phyloP scores from a whole-genome alignment of 257 asterid species.

The Lavandula angustifolia region DNA sequence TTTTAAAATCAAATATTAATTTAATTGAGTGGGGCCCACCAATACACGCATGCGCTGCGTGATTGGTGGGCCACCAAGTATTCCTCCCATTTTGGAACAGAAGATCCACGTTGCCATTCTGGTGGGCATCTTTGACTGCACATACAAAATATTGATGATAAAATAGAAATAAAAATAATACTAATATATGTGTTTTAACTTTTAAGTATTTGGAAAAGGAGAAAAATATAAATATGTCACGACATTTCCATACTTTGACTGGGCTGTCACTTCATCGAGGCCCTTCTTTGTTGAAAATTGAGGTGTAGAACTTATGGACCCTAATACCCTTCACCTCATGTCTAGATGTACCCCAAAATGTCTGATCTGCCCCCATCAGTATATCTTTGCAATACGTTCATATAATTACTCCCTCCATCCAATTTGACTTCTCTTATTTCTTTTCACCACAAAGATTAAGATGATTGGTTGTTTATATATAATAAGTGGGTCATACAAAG shows the following conservation, averaged over 20 bases:
- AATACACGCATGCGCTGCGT: no score
- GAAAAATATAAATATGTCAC: conserved; percentile 9
- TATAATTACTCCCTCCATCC: no score
- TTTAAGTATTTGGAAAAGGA: background rate
- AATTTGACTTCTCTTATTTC: no score
- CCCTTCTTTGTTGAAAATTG: conserved; percentile 58
- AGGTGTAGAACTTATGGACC: conserved; percentile 28
- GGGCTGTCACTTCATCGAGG: conserved; percentile 56
- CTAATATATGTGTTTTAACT: background rate
- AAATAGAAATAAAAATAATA: background rate
- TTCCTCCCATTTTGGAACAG: no score
- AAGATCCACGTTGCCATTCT: no score
- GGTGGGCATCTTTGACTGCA: conserved; percentile 44
- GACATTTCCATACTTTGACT: conserved; percentile 52
- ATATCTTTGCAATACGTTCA: no score
- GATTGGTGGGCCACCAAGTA: no score
- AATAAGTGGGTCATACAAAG: no score
- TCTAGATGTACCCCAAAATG: background rate
- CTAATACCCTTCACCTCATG: conserved; percentile 24
- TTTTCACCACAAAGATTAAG: no score
- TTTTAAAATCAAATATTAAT: no score
- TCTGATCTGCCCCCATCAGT: conserved; percentile 4
- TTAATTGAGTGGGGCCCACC: no score
- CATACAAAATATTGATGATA: background rate
- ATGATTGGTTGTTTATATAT: no score